Evolutionary conservation across 2,329 filamentous ascomycete genomes (phyloP).

Genomic region (Phyllosticta citrichinensis): DNA sequence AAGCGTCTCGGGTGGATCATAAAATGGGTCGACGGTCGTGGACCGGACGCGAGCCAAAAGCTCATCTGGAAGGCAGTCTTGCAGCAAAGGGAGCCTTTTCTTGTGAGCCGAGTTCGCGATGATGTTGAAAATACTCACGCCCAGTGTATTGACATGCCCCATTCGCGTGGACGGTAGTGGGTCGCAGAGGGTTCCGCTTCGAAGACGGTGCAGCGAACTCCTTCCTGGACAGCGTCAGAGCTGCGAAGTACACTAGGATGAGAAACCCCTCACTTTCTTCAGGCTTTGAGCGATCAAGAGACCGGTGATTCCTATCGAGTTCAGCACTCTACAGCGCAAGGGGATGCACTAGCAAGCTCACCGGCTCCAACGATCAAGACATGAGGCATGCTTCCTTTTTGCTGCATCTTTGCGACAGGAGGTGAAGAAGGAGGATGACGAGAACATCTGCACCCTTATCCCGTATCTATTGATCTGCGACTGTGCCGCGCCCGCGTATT

Average conservation of each 20-base stretch:
- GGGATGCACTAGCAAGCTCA: neutral
- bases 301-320: conserved; percentile 18
- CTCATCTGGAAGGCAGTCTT: conserved; percentile 11
- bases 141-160: conserved; percentile 16
- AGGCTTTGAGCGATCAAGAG: conserved; percentile 33
- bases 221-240: conserved; percentile 6
- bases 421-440: neutral
- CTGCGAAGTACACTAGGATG: neutral
- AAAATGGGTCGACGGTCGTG: conserved; percentile 8
- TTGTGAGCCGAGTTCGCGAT: neutral
- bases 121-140: neutral
- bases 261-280: conserved; percentile 25
- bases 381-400: neutral
- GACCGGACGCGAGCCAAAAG: conserved; percentile 8
- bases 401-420: neutral
- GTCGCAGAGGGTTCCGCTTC: conserved; percentile 10
- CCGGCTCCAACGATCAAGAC: conserved; percentile 11
- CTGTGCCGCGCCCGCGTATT: neutral
- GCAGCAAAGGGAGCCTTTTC: conserved; percentile 1
- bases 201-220: conserved; percentile 11
- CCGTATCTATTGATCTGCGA: neutral
- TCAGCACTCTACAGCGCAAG: neutral
- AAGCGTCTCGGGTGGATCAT: conserved; percentile 4
- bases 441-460: neutral
- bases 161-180: conserved; percentile 12